phyloP scores from a whole-genome alignment of 495 filamentous ascomycete species.

The Diplogelasinospora grovesii region DNA sequence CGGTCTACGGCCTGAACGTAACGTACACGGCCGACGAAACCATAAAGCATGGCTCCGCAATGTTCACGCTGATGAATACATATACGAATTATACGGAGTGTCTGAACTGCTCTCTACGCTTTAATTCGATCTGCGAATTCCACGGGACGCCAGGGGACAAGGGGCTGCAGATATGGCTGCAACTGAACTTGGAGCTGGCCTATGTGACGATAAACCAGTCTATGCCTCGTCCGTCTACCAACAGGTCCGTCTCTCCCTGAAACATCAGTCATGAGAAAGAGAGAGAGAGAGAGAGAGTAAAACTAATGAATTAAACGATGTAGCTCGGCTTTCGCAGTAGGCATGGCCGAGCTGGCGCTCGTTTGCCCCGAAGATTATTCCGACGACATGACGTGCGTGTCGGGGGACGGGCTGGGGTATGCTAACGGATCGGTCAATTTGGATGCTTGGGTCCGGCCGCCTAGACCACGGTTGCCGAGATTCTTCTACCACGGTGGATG shows the following conservation, averaged over 20 bases:
- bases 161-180: slow-evolving; percentile 5
- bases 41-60: slow-evolving; percentile 2
- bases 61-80: slow-evolving; percentile 3
- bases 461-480: too few species aligned
- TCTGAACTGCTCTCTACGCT: not conserved
- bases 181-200: slow-evolving; percentile 6
- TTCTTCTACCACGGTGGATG: too few species aligned
- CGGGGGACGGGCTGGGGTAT: not conserved
- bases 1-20: not conserved
- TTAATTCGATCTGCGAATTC: slow-evolving; percentile 7
- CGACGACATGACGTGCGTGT: not conserved
- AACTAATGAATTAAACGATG: not conserved
- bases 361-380: not conserved
- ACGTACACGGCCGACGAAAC: slow-evolving; percentile 3
- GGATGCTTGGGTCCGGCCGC: too few species aligned
- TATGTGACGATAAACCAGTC: slow-evolving; percentile 3
- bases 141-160: slow-evolving; percentile 5
- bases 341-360: slow-evolving; percentile 1
- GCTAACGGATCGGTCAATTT: not conserved
- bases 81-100: not conserved
- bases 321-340: not conserved
- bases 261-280: not conserved
- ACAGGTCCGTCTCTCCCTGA: not conserved
- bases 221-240: not conserved
- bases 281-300: not conserved